Evolutionary conservation across 179 eudicot genomes (phyloP), one percentile per base, ranked within the genome.

Genomic region (Carnegiea gigantea): DNA sequence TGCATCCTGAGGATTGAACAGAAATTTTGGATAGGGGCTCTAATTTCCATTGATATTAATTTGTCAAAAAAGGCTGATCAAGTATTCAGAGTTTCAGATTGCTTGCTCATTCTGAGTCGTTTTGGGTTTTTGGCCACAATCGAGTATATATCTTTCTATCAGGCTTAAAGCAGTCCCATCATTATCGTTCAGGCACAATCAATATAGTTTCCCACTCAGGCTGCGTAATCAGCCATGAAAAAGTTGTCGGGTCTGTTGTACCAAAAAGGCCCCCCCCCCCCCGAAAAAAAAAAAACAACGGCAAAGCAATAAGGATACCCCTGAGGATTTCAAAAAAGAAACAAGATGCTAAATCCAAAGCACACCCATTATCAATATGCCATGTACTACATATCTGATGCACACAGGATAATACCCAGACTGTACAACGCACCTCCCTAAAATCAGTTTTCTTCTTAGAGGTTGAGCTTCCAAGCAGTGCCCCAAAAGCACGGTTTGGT

Each of bases 401-500:
- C 0, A 26, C 11, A 14, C 2, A 77, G 23, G 26, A 49, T 9
- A 30, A 49, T 12, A 38, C 6, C 71, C 71, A 74, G 20, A 71
- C 44, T 48, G 65, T 48, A 51, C 13, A 84, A 72, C 90, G 65
- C 46, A 88, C 94, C 78, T 81, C 86, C 71, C 82, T 90, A 33
- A 85, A 49, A 86, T 85, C 90, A 33, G 83, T 81, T 82, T 91
- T 94, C 84, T 91, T 90, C 88, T 91, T 94, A 59, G 90, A 68
- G 11, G 87, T 57, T 54, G 96, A 85, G 83, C 80, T 91, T 72
- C 98, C 98, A 64, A 94, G 85, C 83, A 94, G 70, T 53, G 97
- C 95, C 80, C 97, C 99, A 90, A 95, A 90, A 82, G 88, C 93
- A 83, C 91, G 89, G 75, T 86, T 89, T 53, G 98, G 97, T 84